Evolutionary conservation across 1,284 basidiomycete species (phyloP), one percentile per base, ranked within the genome.

Genomic region (Tetrapyrgos nigripes): DNA sequence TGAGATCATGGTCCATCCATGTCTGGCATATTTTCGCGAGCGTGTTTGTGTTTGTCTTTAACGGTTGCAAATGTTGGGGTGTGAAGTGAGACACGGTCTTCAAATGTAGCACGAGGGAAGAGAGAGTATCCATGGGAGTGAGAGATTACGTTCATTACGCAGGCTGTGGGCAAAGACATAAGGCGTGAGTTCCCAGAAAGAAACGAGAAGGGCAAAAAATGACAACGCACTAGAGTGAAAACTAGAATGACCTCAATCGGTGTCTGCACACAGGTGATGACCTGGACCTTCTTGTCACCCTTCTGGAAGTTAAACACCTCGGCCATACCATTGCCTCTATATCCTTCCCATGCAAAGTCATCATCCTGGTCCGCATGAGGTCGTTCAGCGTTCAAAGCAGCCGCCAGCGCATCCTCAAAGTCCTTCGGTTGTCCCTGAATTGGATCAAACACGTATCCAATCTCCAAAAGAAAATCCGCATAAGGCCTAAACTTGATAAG

Each of bases 61-160:
- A 17, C 17, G 26, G n/a, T 23, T 13, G 24, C 31, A 8, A 14
- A 14, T 33, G 31, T 33, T 4, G 21, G 52, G n/a, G 23, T 19
- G 19, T 57, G 53, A 17, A 69, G 58, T 17, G 66, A 55, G 55
- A 46, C 57, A 21, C 64, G 65, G 19, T 66, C 53, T 29, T 68
- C 62, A 53, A 73, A 67, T 2, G 71, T 72, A 8, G 71, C 66
- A 33, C 52, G 55, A 10, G 71, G 70, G 58, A 66, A 73, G 33
- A 70, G 64, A 48, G 65, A 66, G 50, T 68, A 67, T 3, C 69
- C 70, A 31, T 57, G 59, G 1, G 65, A 59, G 29, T 57, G 65
- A 0, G 62, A 37, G 29, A 71, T 68, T 28, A 70, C 31, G 51
- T 70, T 70, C 65, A 71, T 63, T 3, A 71, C 69, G 31, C 55